Evolutionary conservation across 129 eudicot species (phyloP).

Genomic region (Cynara cardunculus): DNA sequence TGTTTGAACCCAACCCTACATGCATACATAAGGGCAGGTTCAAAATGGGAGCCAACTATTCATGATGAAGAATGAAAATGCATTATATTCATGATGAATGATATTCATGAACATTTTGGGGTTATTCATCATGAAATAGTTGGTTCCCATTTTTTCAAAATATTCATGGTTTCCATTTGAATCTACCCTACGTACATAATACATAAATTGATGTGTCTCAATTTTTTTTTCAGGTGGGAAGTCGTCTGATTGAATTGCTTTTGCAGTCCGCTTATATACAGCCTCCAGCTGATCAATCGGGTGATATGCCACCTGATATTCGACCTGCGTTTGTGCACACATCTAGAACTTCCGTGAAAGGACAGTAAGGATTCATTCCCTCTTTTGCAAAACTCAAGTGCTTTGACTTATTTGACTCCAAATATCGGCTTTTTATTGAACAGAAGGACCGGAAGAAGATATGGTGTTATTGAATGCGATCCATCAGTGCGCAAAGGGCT

Average conservation of each 20-base stretch:
- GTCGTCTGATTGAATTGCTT: conserved; percentile 78
- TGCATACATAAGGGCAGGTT: neutral
- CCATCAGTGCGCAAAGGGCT: conserved; percentile 74
- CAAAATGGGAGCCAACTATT: neutral
- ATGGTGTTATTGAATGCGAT: conserved; percentile 89
- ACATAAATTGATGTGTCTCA: neutral
- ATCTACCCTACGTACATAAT: neutral
- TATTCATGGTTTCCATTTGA: neutral
- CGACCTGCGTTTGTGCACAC: conserved; percentile 92
- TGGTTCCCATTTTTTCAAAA: neutral
- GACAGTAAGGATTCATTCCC: conserved; percentile 37
- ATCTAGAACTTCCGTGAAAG: conserved; percentile 36
- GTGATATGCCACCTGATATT: conserved; percentile 67
- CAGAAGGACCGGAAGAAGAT: conserved; percentile 64
- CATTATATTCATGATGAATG: neutral
- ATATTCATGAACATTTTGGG: neutral
- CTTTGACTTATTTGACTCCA: neutral
- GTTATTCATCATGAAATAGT: neutral
- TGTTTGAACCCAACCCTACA: neutral
- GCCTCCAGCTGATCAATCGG: conserved; percentile 63
- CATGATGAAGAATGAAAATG: neutral
- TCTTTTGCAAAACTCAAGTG: neutral
- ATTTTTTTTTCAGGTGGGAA: conserved; percentile 66
- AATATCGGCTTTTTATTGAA: conserved; percentile 16
- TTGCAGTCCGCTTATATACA: conserved; percentile 79